Evolutionary conservation across 495 filamentous ascomycete genomes (phyloP).

Genomic region (Collariella sp.): DNA sequence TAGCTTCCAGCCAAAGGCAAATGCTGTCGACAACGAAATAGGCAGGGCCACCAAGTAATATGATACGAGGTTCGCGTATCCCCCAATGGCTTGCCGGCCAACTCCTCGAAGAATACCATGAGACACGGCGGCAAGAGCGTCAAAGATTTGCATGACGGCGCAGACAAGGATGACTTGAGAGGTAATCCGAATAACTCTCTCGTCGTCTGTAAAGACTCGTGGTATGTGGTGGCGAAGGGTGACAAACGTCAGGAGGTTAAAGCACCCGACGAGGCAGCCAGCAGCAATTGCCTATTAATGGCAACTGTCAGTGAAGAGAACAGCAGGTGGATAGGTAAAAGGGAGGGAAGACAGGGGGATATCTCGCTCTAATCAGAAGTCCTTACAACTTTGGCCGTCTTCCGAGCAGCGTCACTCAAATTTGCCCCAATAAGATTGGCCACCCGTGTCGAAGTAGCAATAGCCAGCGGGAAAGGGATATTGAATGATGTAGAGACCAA

Average conservation of each 20-base stretch:
- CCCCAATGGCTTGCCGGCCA: slow-evolving; percentile 69
- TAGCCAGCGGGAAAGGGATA: slow-evolving; percentile 46
- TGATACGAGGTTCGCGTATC: slow-evolving; percentile 66
- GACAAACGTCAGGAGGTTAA: slow-evolving; percentile 57
- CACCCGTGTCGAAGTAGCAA: slow-evolving; percentile 47
- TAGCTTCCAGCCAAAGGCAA: slow-evolving; percentile 58
- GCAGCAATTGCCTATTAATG: slow-evolving; percentile 16
- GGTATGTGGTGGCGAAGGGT: slow-evolving; percentile 49
- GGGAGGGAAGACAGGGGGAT: not conserved
- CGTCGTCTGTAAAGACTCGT: slow-evolving; percentile 60
- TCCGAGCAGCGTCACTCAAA: slow-evolving; percentile 54
- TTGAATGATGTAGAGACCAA: slow-evolving; percentile 44
- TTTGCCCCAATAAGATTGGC: slow-evolving; percentile 53
- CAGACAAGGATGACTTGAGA: slow-evolving; percentile 61
- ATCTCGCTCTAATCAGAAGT: not conserved
- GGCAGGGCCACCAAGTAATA: slow-evolving; percentile 77
- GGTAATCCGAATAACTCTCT: slow-evolving; percentile 60
- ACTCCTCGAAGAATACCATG: slow-evolving; percentile 73
- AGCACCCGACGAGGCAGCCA: slow-evolving; percentile 47
- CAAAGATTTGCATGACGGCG: slow-evolving; percentile 72
- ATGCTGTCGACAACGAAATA: slow-evolving; percentile 59
- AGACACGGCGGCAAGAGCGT: slow-evolving; percentile 59
- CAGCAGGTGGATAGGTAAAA: too few species aligned
- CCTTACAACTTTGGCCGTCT: slow-evolving; percentile 49
- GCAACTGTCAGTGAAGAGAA: not conserved